A percentile compares a stretch with the other conserved stretches of the same genome.
These are phyloP conservation scores for Fagopyrum tataricum DNA, from an alignment of 148 eudicot genomes.

Conservation along the genomic window DNA sequence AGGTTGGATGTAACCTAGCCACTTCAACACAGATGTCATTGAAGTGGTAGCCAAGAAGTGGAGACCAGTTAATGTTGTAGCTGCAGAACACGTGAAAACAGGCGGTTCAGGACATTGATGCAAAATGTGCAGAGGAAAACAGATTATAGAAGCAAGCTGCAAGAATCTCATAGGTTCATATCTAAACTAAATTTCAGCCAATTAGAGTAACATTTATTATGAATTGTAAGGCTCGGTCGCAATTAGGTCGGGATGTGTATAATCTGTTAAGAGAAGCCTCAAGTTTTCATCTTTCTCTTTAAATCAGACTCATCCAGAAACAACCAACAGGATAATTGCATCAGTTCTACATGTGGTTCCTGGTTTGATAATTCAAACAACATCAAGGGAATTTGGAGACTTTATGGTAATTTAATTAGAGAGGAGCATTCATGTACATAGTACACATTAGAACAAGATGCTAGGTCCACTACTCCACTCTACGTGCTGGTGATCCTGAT, in stretches of 20 bases:
- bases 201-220: neutral
- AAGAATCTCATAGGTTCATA: neutral
- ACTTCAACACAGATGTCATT: conserved; percentile 25
- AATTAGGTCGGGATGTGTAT: neutral
- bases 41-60: conserved; percentile 30
- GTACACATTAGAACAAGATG: neutral
- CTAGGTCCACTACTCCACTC: neutral
- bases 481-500: neutral
- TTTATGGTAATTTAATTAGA: neutral
- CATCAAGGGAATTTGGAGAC: too few relatives aligned
- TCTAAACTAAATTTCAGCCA: neutral
- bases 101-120: neutral
- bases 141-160: neutral
- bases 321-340: neutral
- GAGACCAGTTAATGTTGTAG: conserved; percentile 33
- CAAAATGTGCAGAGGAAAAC: neutral
- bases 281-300: neutral
- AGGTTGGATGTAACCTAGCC: conserved; percentile 30
- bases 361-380: too few relatives aligned
- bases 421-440: neutral
- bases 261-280: neutral
- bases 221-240: neutral
- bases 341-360: neutral
- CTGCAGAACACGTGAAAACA: conserved; percentile 15
- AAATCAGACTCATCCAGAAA: neutral